Evolutionary conservation across 257 asterid species (phyloP).

Genomic region (Nicotiana undulata): DNA sequence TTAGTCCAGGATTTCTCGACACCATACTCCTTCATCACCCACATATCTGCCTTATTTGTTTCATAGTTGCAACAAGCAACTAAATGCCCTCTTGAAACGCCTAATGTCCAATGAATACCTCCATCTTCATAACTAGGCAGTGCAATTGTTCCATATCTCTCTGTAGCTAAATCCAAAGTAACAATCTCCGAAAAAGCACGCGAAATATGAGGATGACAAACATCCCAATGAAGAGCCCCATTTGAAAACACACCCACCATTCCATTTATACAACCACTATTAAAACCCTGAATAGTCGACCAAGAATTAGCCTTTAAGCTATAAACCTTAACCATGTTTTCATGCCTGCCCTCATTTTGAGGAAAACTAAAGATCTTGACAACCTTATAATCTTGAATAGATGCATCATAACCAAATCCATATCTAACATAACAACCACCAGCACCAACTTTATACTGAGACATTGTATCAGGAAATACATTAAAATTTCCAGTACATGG

Average conservation of each 20-base stretch:
- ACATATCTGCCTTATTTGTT: conserved; percentile 9
- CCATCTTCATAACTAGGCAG: background rate
- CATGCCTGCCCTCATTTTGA: background rate
- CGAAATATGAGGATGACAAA: background rate
- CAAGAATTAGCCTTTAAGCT: conserved; percentile 21
- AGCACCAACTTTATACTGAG: background rate
- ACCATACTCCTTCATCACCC: conserved; percentile 37
- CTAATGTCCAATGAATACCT: background rate
- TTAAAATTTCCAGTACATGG: conserved; percentile 32
- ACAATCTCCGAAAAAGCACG: conserved; percentile 7
- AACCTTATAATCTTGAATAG: conserved; percentile 31
- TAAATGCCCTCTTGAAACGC: conserved; percentile 13
- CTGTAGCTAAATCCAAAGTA: conserved; percentile 10
- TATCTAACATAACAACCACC: conserved; percentile 6
- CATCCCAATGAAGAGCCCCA: conserved; percentile 30
- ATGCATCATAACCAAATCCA: conserved; percentile 47
- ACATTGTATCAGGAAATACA: conserved; percentile 28
- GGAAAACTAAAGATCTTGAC: conserved; percentile 3
- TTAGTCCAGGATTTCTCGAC: conserved; percentile 29
- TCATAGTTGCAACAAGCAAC: conserved; percentile 4
- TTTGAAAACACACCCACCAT: conserved; percentile 13
- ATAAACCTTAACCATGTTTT: conserved; percentile 10
- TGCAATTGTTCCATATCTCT: background rate
- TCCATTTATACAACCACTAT: background rate
- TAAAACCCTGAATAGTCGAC: conserved; percentile 2